Evolutionary conservation across 495 filamentous ascomycete species (phyloP), one percentile per base, ranked within the genome.

Genomic region (Penicillium ochrochloron): DNA sequence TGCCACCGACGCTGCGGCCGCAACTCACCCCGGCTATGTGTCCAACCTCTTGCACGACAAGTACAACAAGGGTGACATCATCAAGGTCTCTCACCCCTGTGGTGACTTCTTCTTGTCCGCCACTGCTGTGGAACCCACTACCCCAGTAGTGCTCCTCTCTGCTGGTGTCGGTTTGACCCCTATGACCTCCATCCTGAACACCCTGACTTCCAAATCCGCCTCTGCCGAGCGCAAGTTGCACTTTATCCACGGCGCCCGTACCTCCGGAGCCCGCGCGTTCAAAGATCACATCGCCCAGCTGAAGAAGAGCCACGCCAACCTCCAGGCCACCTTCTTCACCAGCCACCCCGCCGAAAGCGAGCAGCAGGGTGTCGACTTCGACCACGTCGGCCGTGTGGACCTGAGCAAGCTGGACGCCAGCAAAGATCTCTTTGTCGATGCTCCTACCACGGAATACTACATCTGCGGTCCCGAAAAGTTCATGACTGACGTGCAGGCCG

Each of bases 161-260:
- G 89, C 87, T 15, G 90, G 90, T 15, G 87, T 91, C 5, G 90
- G 90, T 41, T 73, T 90, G 37, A 89, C 90, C 5, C 86, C 88
- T 1, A 79, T 92, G 76, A 79, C 88, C 21, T 83, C 86, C 44
- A 92, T 92, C 51, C 75, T 91, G 63, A 89, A 91, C 75, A 81
- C 84, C 14, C 71, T 87, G 51, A 70, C 80, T 5, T 73, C 78
- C 37, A 71, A 76, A 3, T 65, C 70, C 3, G 53, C 67, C 19
- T 48, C 51, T 21, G 27, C 79, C 6, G 60, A 64, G 14, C 81
- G 85, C 60, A 80, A 74, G 55, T 76, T 92, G 50, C 81, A 84
- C 37, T 90, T 85, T 74, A 80, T 91, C 64, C 88, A 92, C 71
- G 87, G 81, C 10, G 83, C 85, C 1, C 82, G 84, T 15, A 82